A percentile compares a stretch with the other conserved stretches of the same genome.
Evolutionary conservation across 257 asterid species (phyloP).

Genomic region (Perilla frutescens): DNA sequence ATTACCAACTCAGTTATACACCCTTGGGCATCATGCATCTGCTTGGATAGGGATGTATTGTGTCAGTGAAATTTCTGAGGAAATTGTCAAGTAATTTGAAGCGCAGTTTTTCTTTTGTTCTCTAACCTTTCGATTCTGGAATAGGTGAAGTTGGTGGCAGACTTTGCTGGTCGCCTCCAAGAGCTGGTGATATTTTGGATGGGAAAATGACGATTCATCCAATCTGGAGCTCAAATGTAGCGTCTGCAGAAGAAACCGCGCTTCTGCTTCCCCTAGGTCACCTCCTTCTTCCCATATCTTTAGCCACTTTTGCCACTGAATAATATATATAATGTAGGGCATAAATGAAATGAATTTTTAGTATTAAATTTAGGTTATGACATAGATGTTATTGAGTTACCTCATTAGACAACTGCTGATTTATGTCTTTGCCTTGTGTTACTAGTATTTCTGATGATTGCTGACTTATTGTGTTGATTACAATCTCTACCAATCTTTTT

Average conservation of each 20-base stretch:
- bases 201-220: constrained; percentile 42
- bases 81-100: no score
- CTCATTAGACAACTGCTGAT: constrained; percentile 45
- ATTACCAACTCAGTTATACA: no score
- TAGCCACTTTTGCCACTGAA: no score
- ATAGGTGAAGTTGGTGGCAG: constrained; percentile 51
- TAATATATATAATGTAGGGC: no score
- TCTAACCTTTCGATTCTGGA: constrained; percentile 49
- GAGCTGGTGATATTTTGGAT: constrained; percentile 56
- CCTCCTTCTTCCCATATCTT: constrained; percentile 38
- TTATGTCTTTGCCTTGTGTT: constrained; percentile 56
- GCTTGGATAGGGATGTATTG: not conserved
- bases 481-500: constrained; percentile 38
- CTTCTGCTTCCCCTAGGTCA: constrained; percentile 39
- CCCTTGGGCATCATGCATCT: constrained; percentile 9
- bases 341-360: no score
- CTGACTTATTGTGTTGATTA: constrained; percentile 53
- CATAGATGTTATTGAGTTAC: constrained; percentile 49
- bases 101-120: not conserved
- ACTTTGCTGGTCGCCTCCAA: constrained; percentile 42
- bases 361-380: no score
- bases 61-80: no score
- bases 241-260: constrained; percentile 56
- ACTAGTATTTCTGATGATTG: constrained; percentile 47
- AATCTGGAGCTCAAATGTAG: constrained; percentile 42